Base-by-base conservation (phyloP, 2,329 filamentous ascomycete genomes). In the Hypoxylon sp. region DNA sequence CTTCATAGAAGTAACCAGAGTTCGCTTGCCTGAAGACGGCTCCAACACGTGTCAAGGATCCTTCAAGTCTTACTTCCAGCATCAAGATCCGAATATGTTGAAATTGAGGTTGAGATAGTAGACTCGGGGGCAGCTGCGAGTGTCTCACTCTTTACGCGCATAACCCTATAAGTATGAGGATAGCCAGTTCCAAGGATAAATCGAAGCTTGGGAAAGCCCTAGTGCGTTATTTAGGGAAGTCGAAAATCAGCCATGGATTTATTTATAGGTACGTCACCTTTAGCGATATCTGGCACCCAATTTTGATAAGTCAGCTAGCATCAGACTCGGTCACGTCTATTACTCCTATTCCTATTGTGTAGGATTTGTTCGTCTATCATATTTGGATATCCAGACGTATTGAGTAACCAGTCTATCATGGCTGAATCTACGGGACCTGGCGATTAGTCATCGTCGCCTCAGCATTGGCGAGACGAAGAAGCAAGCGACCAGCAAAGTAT, bases 381-480 rank as follows among this genome's bases (percentile, higher is more conserved):
- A 14, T 26, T 33, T 46, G 13, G 24, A 17, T 22, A 14, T 19
- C 22, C 51, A 22, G 39, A 26, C 19, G 14, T 11, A 17, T 24
- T 29, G 11, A 19, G 5, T 31, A 31, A 6, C 6, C 6, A 31
- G 6, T 31, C 13, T 35, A 37, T 54, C 33, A 29, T 11, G 19
- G 51, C 19, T 14, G 22, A n/a, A 13, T 19, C 14, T 42, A 26
- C 13, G 10, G 6, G n/a, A n/a, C 39, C 35, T 11, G 13, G 11
- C 14, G 51, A 39, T 42, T 54, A 54, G 51, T 39, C n/a, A 54
- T 54, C 51, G 19, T 35, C 19, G 11, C 46, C 46, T 48, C 11
- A 29, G 22, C n/a, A 24, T 6, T 3, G 26, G 22, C 46, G 10
- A 48, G 5, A 17, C 9, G 11, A 39, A 39, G 14, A n/a, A 39